Percentiles rank a stretch among this genome's conserved stretches.
phyloP scores from a whole-genome alignment of 2,329 filamentous ascomycete genomes.

The Clonostachys chloroleuca region DNA sequence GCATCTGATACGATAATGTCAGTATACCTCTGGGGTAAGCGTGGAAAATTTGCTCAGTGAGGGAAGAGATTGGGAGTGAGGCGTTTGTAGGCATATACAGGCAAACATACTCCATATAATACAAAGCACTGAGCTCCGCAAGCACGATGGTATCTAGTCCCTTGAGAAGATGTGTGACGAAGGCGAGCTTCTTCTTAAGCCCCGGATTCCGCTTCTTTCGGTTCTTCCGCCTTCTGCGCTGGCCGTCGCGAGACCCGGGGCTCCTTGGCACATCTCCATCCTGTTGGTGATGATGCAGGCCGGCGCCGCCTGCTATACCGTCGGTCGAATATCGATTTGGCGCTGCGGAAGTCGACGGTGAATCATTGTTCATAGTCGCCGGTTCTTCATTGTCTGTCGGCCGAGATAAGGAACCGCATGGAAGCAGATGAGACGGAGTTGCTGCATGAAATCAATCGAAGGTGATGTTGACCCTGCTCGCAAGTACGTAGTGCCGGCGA shows the following conservation, averaged over 20 bases:
- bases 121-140: conserved; percentile 59
- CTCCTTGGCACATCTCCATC: not conserved
- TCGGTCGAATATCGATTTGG: conserved; percentile 12
- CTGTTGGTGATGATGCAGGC: not conserved
- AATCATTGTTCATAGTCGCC: conserved; percentile 48
- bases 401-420: too few relatives aligned
- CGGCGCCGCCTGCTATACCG: too few relatives aligned
- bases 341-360: conserved; percentile 33
- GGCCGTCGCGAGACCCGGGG: not conserved
- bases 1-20: conserved; percentile 39
- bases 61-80: not conserved
- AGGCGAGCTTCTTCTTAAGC: conserved; percentile 53
- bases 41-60: not conserved
- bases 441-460: too few relatives aligned
- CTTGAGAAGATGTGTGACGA: conserved; percentile 55
- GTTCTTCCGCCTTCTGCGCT: conserved; percentile 25
- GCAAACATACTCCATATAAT: conserved; percentile 64
- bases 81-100: not conserved
- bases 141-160: conserved; percentile 61
- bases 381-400: conserved; percentile 1
- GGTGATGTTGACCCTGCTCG: too few relatives aligned
- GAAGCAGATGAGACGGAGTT: too few relatives aligned
- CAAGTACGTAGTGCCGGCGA: too few relatives aligned
- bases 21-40: too few relatives aligned
- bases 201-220: conserved; percentile 31